phyloP scores from a whole-genome alignment of 139 green algal species.

The Chlamydomonas sp. region DNA sequence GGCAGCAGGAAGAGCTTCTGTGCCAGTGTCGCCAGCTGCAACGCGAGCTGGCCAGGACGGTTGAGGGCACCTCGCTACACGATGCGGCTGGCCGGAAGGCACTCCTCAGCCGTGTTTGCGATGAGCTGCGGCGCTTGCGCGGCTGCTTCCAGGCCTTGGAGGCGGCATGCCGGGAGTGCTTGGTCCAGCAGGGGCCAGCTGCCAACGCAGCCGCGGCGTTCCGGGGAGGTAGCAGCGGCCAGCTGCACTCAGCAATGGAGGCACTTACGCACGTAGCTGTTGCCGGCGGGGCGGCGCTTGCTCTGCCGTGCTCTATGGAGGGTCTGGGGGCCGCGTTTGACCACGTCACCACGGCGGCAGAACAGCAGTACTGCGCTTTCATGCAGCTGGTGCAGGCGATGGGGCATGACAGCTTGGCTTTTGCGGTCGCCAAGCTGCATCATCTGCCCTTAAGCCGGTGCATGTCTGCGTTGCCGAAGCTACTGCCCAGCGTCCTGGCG shows the following conservation, averaged over 20 bases:
- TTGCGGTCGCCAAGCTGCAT: slow-evolving; percentile 6
- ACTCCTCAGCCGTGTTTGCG: not conserved
- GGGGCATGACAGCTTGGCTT: slow-evolving; percentile 13
- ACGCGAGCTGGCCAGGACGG: slow-evolving; percentile 1
- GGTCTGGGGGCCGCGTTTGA: not conserved
- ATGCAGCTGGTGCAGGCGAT: not conserved
- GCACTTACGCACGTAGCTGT: no score
- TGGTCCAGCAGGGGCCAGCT: no score
- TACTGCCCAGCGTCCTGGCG: not conserved
- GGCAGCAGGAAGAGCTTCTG: no score
- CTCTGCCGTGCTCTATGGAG: not conserved
- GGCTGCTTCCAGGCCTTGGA: not conserved
- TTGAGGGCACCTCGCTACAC: slow-evolving; percentile 18
- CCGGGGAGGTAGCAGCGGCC: no score
- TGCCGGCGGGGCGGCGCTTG: not conserved
- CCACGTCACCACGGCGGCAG: not conserved
- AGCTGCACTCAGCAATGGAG: no score
- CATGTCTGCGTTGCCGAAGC: not conserved
- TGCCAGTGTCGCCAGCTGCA: not conserved
- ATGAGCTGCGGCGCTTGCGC: not conserved
- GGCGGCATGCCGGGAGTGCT: no score
- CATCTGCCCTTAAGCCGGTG: not conserved
- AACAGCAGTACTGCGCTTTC: not conserved
- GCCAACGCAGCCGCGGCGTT: no score
- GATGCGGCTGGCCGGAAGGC: slow-evolving; percentile 7